Conservation (phyloP, 2,329 filamentous ascomycete species). For the Lecanicillium sp. region DNA sequence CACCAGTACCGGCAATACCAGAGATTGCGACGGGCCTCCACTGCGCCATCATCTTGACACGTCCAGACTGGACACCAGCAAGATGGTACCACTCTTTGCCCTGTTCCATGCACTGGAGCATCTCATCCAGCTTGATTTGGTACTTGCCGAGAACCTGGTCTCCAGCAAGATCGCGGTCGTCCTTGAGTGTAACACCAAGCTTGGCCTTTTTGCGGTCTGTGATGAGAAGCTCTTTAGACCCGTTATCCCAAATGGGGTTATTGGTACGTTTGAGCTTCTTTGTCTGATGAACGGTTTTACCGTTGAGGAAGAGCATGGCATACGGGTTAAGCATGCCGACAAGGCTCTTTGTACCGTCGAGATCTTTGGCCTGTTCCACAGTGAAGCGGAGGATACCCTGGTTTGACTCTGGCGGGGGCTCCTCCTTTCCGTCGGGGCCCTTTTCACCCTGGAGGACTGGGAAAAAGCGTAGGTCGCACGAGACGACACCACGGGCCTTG, state of each 20-base stretch:
- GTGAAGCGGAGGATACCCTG: conserved; percentile 92
- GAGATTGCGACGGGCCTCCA: conserved; percentile 93
- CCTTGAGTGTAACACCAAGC: conserved; percentile 87
- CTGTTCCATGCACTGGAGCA: conserved; percentile 83
- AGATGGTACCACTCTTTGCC: conserved; percentile 96
- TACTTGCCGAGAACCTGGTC: conserved; percentile 87
- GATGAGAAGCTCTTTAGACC: conserved; percentile 87
- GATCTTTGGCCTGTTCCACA: conserved; percentile 91
- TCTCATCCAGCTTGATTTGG: conserved; percentile 90
- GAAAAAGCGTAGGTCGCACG: conserved; percentile 87
- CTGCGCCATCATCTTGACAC: conserved; percentile 81
- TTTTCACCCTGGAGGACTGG: conserved; percentile 71
- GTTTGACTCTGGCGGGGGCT: conserved; percentile 79
- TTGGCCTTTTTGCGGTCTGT: conserved; percentile 88
- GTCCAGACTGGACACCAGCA: conserved; percentile 69
- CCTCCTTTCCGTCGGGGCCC: conserved; percentile 65
- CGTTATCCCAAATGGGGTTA: conserved; percentile 92
- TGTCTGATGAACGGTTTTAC: conserved; percentile 81
- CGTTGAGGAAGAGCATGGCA: conserved; percentile 78
- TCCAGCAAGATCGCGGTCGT: conserved; percentile 75
- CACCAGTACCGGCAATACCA: conserved; percentile 71
- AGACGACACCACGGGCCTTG: conserved; percentile 71
- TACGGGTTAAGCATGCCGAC: conserved; percentile 84
- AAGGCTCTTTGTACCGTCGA: conserved; percentile 86
- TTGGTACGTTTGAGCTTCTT: conserved; percentile 95